phyloP scores from a whole-genome alignment of 441 rosid species.

The Geranium incanum region DNA sequence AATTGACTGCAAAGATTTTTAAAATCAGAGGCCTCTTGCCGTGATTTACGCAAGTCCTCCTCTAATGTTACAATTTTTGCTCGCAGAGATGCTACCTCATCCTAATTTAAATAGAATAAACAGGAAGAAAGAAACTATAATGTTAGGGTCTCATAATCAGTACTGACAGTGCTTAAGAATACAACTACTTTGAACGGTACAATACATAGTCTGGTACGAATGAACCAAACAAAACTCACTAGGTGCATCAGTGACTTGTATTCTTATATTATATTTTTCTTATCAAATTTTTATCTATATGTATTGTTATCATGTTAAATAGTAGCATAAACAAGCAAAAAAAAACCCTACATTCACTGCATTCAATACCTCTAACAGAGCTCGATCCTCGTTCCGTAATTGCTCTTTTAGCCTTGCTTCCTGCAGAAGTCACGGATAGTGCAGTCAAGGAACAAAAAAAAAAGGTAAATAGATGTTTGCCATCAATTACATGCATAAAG shows the following conservation, averaged over 20 bases:
- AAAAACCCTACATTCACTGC: background rate
- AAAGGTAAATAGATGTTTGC: constrained; percentile 2
- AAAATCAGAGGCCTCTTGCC: constrained; percentile 57
- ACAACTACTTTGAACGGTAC: background rate
- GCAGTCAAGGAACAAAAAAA: background rate
- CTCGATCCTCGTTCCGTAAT: constrained; percentile 37
- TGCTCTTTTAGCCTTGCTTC: constrained; percentile 54
- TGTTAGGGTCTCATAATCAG: background rate
- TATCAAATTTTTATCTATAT: background rate
- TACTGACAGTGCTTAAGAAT: background rate
- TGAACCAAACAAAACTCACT: background rate
- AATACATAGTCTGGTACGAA: background rate
- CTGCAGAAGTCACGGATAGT: constrained; percentile 31
- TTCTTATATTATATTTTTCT: background rate
- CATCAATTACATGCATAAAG: background rate
- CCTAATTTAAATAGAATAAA: constrained; percentile 38
- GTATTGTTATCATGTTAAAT: background rate
- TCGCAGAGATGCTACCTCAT: constrained; percentile 57
- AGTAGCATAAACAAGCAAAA: background rate
- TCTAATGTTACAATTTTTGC: constrained; percentile 58
- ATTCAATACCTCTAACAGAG: constrained; percentile 47
- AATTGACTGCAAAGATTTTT: constrained; percentile 46
- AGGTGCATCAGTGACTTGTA: background rate
- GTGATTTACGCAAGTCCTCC: constrained; percentile 75
- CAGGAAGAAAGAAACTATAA: constrained; percentile 16